Percentiles rank a stretch among this genome's conserved stretches.
Evolutionary conservation across 768 basidiomycete genomes (phyloP).

Genomic region (Mrakia blollopis): DNA sequence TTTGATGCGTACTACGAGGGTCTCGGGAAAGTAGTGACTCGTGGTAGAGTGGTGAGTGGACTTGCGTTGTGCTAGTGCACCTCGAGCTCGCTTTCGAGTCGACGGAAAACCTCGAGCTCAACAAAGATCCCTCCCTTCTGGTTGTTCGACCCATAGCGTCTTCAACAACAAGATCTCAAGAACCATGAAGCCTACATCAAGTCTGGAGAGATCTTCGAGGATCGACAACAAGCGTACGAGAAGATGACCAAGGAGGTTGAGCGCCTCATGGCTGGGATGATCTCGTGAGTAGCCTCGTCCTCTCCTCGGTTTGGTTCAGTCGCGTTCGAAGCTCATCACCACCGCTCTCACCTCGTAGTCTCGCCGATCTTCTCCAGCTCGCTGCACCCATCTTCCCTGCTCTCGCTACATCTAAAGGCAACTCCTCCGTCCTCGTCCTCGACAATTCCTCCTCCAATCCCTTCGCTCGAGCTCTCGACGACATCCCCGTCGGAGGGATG

Average conservation of each 20-base stretch:
- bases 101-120: not conserved
- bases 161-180: conserved; percentile 92
- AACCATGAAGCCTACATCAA: conserved; percentile 99
- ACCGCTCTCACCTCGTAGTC: conserved; percentile 47
- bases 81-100: not conserved
- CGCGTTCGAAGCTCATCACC: conserved; percentile 3
- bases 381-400: conserved; percentile 79
- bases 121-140: not conserved
- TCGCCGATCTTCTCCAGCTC: conserved; percentile 85
- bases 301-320: conserved; percentile 3
- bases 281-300: conserved; percentile 12
- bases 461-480: conserved; percentile 30
- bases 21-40: conserved; percentile 24
- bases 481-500: conserved; percentile 58
- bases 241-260: conserved; percentile 97
- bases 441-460: conserved; percentile 30
- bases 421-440: conserved; percentile 28
- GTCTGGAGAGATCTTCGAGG: conserved; percentile 98
- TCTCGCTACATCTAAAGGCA: conserved; percentile 24
- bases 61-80: not conserved
- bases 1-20: conserved; percentile 85
- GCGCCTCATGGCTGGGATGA: conserved; percentile 65
- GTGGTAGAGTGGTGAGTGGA: conserved; percentile 28
- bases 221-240: conserved; percentile 97
- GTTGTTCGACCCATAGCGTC: conserved; percentile 53